phyloP scores from a whole-genome alignment of 1,284 basidiomycete genomes.

The Fereydounia khargensis region DNA sequence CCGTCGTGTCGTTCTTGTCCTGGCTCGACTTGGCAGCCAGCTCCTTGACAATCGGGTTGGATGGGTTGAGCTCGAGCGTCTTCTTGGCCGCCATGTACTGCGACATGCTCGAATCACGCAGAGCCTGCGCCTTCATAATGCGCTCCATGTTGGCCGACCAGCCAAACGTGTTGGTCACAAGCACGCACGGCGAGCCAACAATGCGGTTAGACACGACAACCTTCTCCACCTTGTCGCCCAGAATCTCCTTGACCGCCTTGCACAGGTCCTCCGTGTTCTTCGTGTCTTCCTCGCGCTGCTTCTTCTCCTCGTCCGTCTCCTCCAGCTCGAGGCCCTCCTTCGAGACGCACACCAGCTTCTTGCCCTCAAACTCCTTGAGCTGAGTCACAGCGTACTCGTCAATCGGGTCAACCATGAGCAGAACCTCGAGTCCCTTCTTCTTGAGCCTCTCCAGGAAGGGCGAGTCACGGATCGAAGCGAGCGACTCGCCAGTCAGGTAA shows the following conservation, averaged over 20 bases:
- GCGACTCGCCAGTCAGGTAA: constrained; percentile 91
- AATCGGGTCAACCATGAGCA: constrained; percentile 85
- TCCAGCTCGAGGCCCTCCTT: constrained; percentile 99
- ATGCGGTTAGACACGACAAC: constrained; percentile 92
- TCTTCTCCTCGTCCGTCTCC: constrained; percentile 98
- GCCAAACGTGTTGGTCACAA: constrained; percentile 94
- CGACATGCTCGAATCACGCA: constrained; percentile 97
- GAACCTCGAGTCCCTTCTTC: constrained; percentile 99
- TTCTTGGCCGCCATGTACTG: constrained; percentile 94
- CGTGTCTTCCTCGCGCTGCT: constrained; percentile 80
- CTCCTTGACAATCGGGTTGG: constrained; percentile 93
- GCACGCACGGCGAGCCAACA: constrained; percentile 56
- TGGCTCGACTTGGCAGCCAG: constrained; percentile 89
- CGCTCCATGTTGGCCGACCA: constrained; percentile 99
- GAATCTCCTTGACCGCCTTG: constrained; percentile 93
- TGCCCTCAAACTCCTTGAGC: constrained; percentile 98
- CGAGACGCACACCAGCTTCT: constrained; percentile 96
- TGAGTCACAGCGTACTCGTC: constrained; percentile 69
- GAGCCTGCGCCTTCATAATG: constrained; percentile 99
- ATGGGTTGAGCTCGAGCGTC: constrained; percentile 96
- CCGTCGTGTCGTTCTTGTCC: constrained; percentile 93
- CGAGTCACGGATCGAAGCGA: constrained; percentile 85
- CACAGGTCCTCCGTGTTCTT: constrained; percentile 84
- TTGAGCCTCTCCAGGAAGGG: constrained; percentile 99
- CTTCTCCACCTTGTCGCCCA: constrained; percentile 99